phyloP scores from a whole-genome alignment of 495 filamentous ascomycete species.

The Hamigera avellanea region DNA sequence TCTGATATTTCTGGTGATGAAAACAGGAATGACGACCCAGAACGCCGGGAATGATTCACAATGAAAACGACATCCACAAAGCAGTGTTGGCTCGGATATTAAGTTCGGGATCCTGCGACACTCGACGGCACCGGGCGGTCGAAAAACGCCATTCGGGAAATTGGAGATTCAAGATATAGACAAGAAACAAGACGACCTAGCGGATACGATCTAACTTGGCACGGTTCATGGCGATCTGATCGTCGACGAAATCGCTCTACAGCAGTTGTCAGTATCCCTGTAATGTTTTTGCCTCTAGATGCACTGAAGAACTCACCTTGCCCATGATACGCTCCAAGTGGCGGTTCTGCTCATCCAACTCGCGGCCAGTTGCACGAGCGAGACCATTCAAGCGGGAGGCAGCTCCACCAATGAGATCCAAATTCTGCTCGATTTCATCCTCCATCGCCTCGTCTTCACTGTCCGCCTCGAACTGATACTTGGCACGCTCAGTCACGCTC shows the following conservation, averaged over 20 bases:
- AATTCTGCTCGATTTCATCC: conserved; percentile 54
- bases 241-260: conserved; percentile 58
- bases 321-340: conserved; percentile 59
- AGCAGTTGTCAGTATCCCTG: conserved; percentile 9
- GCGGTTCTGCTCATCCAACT: conserved; percentile 65
- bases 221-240: conserved; percentile 58
- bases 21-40: too few species aligned
- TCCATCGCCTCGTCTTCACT: conserved; percentile 70
- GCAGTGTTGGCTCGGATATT: neutral
- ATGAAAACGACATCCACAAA: too few species aligned
- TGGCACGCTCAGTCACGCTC: conserved; percentile 54
- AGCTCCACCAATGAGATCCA: conserved; percentile 47
- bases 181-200: conserved; percentile 20
- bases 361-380: conserved; percentile 56
- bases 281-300: neutral
- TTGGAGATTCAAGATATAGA: neutral
- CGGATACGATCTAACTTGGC: conserved; percentile 52
- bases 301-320: conserved; percentile 41
- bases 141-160: conserved; percentile 6
- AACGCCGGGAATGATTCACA: too few species aligned
- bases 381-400: conserved; percentile 53
- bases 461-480: conserved; percentile 72
- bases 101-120: neutral
- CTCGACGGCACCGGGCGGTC: conserved; percentile 22
- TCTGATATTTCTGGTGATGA: too few species aligned